These are phyloP conservation scores for Podospora anserina DNA, from an alignment of 495 filamentous ascomycete species.

Conservation along the genomic window DNA sequence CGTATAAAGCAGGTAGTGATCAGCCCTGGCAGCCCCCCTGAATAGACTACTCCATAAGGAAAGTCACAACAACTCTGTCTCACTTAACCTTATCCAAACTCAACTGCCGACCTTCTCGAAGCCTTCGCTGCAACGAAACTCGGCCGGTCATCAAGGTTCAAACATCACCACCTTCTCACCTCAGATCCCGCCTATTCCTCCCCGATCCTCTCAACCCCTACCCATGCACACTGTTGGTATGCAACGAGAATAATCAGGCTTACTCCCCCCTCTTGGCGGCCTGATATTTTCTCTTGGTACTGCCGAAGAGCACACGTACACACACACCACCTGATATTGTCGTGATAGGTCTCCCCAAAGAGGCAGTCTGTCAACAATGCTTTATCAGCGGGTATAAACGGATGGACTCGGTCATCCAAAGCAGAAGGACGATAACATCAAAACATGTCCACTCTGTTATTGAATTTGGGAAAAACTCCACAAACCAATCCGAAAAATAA, in stretches of 20 bases:
- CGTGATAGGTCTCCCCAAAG: background rate
- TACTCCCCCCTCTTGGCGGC: background rate
- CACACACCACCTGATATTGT: background rate
- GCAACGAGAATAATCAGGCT: background rate
- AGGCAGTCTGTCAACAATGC: background rate
- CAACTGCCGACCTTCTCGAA: background rate
- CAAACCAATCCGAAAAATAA: background rate
- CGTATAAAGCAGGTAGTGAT: background rate
- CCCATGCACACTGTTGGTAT: background rate
- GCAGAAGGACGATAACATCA: background rate
- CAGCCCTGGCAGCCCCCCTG: background rate
- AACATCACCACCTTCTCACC: background rate
- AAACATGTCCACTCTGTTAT: background rate
- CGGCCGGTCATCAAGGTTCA: background rate
- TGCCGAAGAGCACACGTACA: background rate
- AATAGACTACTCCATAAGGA: background rate
- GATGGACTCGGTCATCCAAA: background rate
- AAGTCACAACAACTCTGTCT: background rate
- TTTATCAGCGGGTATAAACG: background rate
- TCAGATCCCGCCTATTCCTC: background rate
- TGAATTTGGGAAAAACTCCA: background rate
- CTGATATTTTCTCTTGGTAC: background rate
- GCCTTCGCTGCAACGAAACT: background rate
- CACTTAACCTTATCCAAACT: background rate
- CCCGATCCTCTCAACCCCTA: background rate